Conservation (phyloP, 2,329 filamentous ascomycete genomes). For the Aspergillus floridensis region DNA sequence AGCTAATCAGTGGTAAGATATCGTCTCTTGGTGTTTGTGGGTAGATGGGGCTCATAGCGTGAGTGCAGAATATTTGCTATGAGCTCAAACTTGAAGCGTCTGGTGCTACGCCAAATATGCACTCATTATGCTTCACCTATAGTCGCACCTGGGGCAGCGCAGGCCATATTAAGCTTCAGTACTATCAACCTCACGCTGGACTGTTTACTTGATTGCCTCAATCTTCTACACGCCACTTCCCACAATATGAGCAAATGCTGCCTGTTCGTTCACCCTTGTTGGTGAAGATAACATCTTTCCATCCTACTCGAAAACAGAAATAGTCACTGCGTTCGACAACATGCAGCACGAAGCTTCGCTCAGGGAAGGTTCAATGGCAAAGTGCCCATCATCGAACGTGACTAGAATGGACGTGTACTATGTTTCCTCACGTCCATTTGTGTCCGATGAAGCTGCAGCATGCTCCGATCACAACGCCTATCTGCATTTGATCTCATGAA, state of each 20-base stretch:
- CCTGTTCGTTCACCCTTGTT: constrained; percentile 9
- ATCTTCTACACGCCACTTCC: no score
- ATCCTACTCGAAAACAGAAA: no score
- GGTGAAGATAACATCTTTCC: no score
- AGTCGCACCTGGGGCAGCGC: constrained; percentile 38
- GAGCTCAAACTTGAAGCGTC: no score
- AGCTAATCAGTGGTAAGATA: no score
- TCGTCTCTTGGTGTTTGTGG: no score
- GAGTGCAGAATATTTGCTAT: background rate
- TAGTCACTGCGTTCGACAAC: constrained; percentile 24
- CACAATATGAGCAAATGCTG: no score
- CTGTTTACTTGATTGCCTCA: no score
- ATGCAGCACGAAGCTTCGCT: constrained; percentile 21
- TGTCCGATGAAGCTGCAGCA: constrained; percentile 40
- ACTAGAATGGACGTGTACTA: no score
- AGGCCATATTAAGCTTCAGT: background rate
- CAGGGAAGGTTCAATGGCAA: constrained; percentile 9
- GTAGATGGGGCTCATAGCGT: background rate
- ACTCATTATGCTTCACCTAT: constrained; percentile 26
- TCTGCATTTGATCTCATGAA: constrained; percentile 21
- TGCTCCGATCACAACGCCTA: constrained; percentile 50
- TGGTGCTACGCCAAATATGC: background rate
- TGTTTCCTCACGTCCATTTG: constrained; percentile 34
- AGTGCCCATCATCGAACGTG: no score
- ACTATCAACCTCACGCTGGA: no score